phyloP scores from a whole-genome alignment of 208 protist genomes.

The Polymyxa betae region DNA sequence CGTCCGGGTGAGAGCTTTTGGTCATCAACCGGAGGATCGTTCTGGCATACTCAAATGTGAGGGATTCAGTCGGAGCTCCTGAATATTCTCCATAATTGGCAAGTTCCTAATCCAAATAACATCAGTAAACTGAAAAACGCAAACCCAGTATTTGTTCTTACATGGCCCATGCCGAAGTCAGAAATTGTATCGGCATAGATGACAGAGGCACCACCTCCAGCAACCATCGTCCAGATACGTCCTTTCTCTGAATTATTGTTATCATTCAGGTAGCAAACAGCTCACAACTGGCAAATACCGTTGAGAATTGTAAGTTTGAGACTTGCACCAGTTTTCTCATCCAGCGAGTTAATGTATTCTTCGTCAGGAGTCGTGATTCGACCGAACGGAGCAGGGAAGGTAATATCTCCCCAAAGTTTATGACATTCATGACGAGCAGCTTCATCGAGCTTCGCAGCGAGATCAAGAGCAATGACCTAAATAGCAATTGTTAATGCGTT shows the following conservation, averaged over 20 bases:
- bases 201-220: slow-evolving; percentile 83
- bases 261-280: not conserved
- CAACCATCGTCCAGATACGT: slow-evolving; percentile 82
- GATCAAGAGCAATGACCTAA: slow-evolving; percentile 57
- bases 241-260: slow-evolving; percentile 60
- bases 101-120: slow-evolving; percentile 69
- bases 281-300: slow-evolving; percentile 52
- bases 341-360: slow-evolving; percentile 76
- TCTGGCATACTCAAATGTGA: slow-evolving; percentile 82
- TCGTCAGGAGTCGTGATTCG: slow-evolving; percentile 74
- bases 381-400: slow-evolving; percentile 81
- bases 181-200: slow-evolving; percentile 81
- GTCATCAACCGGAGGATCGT: slow-evolving; percentile 80
- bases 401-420: slow-evolving; percentile 72
- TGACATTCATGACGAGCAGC: slow-evolving; percentile 71
- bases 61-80: slow-evolving; percentile 77
- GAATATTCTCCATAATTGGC: slow-evolving; percentile 84
- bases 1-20: slow-evolving; percentile 60
- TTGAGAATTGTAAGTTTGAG: slow-evolving; percentile 85
- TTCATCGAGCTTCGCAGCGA: slow-evolving; percentile 69
- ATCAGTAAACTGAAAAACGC: slow-evolving; percentile 22
- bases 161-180: slow-evolving; percentile 72
- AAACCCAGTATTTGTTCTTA: not conserved
- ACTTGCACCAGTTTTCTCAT: slow-evolving; percentile 82
- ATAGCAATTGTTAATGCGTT: slow-evolving; percentile 43